phyloP scores from a whole-genome alignment of 495 filamentous ascomycete genomes.

The Penicillium coprophilum region DNA sequence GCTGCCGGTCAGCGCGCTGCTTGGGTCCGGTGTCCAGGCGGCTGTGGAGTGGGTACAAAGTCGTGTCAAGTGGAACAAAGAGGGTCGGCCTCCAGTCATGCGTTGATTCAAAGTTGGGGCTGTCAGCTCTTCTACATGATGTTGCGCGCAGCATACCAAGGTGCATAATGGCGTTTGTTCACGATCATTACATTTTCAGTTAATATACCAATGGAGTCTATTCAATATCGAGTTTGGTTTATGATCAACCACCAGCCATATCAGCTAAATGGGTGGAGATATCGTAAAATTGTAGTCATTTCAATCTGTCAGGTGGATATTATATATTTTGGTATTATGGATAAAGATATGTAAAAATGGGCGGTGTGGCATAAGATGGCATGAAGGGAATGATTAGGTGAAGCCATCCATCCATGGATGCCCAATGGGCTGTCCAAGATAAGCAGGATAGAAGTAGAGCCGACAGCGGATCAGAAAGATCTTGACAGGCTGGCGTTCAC shows the following conservation, averaged over 20 bases:
- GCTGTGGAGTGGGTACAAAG: slow-evolving; percentile 94
- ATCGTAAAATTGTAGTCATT: not conserved
- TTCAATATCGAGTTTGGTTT: not conserved
- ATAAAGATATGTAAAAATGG: not conserved
- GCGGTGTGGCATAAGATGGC: not conserved
- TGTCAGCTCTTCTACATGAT: not conserved
- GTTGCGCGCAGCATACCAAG: slow-evolving; percentile 5
- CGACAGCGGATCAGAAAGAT: not conserved
- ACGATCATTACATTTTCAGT: slow-evolving; percentile 18
- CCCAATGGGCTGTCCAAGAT: not conserved
- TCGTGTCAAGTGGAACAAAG: slow-evolving; percentile 94
- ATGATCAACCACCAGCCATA: not conserved
- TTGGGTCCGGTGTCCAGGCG: slow-evolving; percentile 87
- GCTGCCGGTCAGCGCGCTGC: slow-evolving; percentile 85
- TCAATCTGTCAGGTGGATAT: not conserved
- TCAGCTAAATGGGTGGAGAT: not conserved
- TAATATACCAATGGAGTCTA: slow-evolving; percentile 28
- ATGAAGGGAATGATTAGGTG: not conserved
- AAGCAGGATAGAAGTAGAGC: no score
- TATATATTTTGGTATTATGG: not conserved
- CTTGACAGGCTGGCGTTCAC: not conserved
- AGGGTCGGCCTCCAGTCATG: slow-evolving; percentile 89
- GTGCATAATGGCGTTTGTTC: slow-evolving; percentile 28
- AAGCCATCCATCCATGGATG: no score
- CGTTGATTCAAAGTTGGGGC: slow-evolving; percentile 49